Conservation (phyloP, 805 yeast genomes). For the Saturnispora hagleri region DNA sequence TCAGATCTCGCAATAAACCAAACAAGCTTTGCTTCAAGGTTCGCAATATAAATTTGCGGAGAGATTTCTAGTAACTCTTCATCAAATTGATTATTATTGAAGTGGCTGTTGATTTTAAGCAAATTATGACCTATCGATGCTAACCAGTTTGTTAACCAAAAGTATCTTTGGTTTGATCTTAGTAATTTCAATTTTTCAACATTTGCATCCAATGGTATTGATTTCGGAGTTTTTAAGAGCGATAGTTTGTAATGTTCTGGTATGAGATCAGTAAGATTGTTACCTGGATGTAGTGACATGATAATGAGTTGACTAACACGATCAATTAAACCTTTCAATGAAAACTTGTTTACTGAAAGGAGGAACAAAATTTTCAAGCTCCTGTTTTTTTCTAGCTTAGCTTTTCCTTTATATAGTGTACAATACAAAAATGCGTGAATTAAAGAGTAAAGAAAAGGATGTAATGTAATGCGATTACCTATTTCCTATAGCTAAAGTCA, state of each 20-base stretch:
- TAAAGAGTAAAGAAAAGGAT: background rate
- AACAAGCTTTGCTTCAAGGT: slow-evolving; percentile 35
- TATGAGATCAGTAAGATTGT: slow-evolving; percentile 21
- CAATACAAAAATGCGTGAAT: background rate
- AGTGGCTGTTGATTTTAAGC: slow-evolving; percentile 41
- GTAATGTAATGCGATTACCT: background rate
- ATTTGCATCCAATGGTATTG: slow-evolving; percentile 30
- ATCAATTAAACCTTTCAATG: background rate
- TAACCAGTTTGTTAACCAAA: slow-evolving; percentile 8
- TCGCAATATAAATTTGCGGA: slow-evolving; percentile 33
- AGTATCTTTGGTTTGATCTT: slow-evolving; percentile 2
- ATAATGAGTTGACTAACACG: background rate
- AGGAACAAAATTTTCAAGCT: background rate
- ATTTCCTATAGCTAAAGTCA: slow-evolving; percentile 43
- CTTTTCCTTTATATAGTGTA: background rate
- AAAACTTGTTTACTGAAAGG: background rate
- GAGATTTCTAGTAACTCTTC: slow-evolving; percentile 46
- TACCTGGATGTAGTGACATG: slow-evolving; percentile 25
- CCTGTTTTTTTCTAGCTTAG: background rate
- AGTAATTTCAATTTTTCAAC: background rate
- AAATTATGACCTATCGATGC: slow-evolving; percentile 14
- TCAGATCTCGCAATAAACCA: slow-evolving; percentile 1
- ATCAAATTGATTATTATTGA: slow-evolving; percentile 52
- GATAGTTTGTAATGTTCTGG: slow-evolving; percentile 30
- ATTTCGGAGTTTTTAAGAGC: slow-evolving; percentile 32